phyloP scores from a whole-genome alignment of 352 stramenopile genomes.

The Achlya hypogyna region DNA sequence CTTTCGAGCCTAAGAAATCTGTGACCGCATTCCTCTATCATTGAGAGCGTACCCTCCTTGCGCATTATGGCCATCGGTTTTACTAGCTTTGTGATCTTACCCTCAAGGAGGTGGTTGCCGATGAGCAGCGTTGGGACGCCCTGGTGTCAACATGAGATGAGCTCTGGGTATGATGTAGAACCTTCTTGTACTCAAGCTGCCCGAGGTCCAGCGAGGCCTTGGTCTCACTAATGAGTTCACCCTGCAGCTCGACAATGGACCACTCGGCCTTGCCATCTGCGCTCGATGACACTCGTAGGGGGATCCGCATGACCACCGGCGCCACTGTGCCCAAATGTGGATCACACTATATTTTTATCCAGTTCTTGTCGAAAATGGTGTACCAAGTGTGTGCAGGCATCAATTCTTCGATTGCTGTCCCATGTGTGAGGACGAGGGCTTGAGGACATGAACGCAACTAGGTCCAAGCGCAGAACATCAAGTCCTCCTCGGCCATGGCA shows the following conservation, averaged over 20 bases:
- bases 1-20: too few relatives aligned
- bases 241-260: slow-evolving; percentile 79
- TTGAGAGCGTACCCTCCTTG: neutral
- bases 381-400: too few relatives aligned
- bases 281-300: slow-evolving; percentile 12
- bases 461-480: too few relatives aligned
- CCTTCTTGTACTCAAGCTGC: slow-evolving; percentile 42
- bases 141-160: slow-evolving; percentile 19
- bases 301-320: slow-evolving; percentile 3
- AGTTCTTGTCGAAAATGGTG: neutral
- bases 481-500: too few relatives aligned
- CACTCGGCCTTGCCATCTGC: slow-evolving; percentile 60
- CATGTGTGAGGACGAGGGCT: too few relatives aligned
- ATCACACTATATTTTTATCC: too few relatives aligned
- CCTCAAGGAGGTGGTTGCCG: slow-evolving; percentile 70
- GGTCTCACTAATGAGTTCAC: slow-evolving; percentile 40
- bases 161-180: neutral
- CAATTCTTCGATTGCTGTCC: too few relatives aligned
- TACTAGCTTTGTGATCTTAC: slow-evolving; percentile 54
- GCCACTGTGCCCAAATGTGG: neutral
- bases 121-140: slow-evolving; percentile 70
- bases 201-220: slow-evolving; percentile 52
- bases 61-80: slow-evolving; percentile 72
- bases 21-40: neutral
- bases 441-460: too few relatives aligned